These are phyloP conservation scores for Xerocomus nothofagi DNA, from an alignment of 1,284 basidiomycete genomes.

Conservation along the genomic window DNA sequence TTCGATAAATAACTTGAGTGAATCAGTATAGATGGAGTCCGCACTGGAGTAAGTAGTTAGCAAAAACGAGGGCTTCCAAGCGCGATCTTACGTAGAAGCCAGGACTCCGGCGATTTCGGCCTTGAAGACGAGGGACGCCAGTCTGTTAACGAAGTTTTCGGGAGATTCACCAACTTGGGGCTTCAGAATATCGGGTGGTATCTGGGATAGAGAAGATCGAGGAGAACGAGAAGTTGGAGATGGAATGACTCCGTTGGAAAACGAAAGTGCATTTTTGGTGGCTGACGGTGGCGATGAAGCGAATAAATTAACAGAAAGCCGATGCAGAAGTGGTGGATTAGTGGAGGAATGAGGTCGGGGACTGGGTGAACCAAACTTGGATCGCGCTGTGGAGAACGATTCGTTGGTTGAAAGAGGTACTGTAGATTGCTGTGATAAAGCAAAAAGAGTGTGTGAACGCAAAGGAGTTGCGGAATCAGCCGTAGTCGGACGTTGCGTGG, in stretches of 20 bases:
- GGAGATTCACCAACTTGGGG: slow-evolving; percentile 68
- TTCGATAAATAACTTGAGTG: slow-evolving; percentile 72
- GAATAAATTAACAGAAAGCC: slow-evolving; percentile 70
- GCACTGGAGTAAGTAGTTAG: slow-evolving; percentile 45
- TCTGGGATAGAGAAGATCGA: slow-evolving; percentile 47
- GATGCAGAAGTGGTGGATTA: slow-evolving; percentile 69
- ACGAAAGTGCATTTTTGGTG: slow-evolving; percentile 28
- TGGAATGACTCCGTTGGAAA: slow-evolving; percentile 24
- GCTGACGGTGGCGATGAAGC: slow-evolving; percentile 45
- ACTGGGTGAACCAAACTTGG: slow-evolving; percentile 15
- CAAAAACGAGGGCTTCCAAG: background rate
- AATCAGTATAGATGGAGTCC: slow-evolving; percentile 70
- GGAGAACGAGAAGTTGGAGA: slow-evolving; percentile 45
- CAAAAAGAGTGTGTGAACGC: slow-evolving; percentile 29
- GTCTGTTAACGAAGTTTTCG: slow-evolving; percentile 64
- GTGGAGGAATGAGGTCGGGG: slow-evolving; percentile 59
- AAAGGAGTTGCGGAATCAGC: slow-evolving; percentile 28
- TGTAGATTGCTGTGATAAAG: slow-evolving; percentile 22
- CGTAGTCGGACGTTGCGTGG: slow-evolving; percentile 28
- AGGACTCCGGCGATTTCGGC: slow-evolving; percentile 77
- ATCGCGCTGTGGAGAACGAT: slow-evolving; percentile 8
- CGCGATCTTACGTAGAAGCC: slow-evolving; percentile 67
- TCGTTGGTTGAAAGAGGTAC: slow-evolving; percentile 18
- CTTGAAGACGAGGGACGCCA: slow-evolving; percentile 66
- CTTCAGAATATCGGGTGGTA: slow-evolving; percentile 47